These are phyloP conservation scores for Houttuynia cordata DNA, from an alignment of 164 flowering plant genomes.

Conservation along the genomic window DNA sequence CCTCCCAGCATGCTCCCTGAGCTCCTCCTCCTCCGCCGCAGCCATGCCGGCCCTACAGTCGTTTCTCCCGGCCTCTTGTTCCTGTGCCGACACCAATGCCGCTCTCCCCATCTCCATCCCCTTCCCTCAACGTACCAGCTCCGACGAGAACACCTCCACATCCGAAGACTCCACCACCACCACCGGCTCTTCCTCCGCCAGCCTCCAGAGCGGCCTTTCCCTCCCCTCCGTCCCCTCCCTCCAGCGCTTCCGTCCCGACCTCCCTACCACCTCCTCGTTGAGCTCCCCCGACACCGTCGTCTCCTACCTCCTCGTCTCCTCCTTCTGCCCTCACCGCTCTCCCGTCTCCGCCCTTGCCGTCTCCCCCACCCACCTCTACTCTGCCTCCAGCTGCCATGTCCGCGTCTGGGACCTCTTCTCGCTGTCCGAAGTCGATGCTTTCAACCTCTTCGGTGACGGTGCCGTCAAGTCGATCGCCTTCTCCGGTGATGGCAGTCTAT, in stretches of 20 bases:
- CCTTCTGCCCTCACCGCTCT: slow-evolving; percentile 18
- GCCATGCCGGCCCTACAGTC: no score
- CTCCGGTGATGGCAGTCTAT: slow-evolving; percentile 31
- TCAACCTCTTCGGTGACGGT: slow-evolving; percentile 40
- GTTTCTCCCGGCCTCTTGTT: no score
- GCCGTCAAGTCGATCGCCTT: slow-evolving; percentile 50
- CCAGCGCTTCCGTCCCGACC: background rate
- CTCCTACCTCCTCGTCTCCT: slow-evolving; percentile 3
- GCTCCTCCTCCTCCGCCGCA: no score
- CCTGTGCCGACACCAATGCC: background rate
- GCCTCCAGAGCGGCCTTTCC: no score
- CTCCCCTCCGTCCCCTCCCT: slow-evolving; percentile 11
- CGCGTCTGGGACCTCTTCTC: slow-evolving; percentile 39
- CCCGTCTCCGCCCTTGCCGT: slow-evolving; percentile 40
- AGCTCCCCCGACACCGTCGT: no score
- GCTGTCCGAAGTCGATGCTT: slow-evolving; percentile 26
- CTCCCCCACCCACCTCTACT: slow-evolving; percentile 38
- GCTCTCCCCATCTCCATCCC: background rate
- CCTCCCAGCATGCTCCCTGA: no score
- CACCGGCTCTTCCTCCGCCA: slow-evolving; percentile 6
- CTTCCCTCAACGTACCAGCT: background rate
- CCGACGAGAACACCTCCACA: background rate
- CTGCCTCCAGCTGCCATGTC: slow-evolving; percentile 43
- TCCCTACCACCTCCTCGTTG: background rate
- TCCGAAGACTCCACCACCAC: background rate